Percentiles rank a stretch among this genome's conserved stretches.
Evolutionary conservation across 2,329 filamentous ascomycete genomes (phyloP).

Genomic region (Botrytis elliptica): DNA sequence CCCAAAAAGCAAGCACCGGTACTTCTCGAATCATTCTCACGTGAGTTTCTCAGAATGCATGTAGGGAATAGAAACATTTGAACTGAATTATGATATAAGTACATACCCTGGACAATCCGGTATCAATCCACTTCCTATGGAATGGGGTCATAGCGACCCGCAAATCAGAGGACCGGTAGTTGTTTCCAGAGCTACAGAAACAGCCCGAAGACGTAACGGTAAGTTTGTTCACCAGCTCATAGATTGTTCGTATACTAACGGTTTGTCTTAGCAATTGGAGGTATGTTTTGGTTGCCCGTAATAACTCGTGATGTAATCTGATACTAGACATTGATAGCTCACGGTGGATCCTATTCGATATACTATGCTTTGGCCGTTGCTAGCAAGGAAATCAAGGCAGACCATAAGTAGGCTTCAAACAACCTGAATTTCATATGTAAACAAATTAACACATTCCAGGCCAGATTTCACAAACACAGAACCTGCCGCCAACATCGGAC

Average conservation of each 20-base stretch:
- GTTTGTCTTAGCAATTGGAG: constrained; percentile 53
- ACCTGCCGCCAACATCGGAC: constrained; percentile 84
- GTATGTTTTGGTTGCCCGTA: constrained; percentile 41
- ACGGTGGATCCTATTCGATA: constrained; percentile 91
- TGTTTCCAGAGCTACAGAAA: constrained; percentile 73
- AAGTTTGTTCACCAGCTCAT: constrained; percentile 36
- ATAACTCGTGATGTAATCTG: constrained; percentile 11
- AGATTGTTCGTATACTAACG: constrained; percentile 28
- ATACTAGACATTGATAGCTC: constrained; percentile 47
- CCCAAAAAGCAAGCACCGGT: constrained; percentile 40
- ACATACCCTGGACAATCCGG: constrained; percentile 94
- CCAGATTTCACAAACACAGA: constrained; percentile 82
- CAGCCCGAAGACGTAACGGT: constrained; percentile 80
- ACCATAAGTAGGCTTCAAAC: constrained; percentile 59
- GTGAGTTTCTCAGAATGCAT: constrained; percentile 30
- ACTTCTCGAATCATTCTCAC: constrained; percentile 65
- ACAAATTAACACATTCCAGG: constrained; percentile 34
- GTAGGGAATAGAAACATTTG: not conserved
- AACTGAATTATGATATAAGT: constrained; percentile 39
- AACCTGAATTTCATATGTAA: not conserved
- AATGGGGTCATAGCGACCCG: constrained; percentile 81
- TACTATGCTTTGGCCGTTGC: constrained; percentile 93
- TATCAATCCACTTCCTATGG: constrained; percentile 84
- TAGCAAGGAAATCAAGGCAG: constrained; percentile 79
- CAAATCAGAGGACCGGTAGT: constrained; percentile 79